Evolutionary conservation across 306 rosid species (phyloP), one percentile per base, ranked within the genome.

Genomic region (Vicia sativa): DNA sequence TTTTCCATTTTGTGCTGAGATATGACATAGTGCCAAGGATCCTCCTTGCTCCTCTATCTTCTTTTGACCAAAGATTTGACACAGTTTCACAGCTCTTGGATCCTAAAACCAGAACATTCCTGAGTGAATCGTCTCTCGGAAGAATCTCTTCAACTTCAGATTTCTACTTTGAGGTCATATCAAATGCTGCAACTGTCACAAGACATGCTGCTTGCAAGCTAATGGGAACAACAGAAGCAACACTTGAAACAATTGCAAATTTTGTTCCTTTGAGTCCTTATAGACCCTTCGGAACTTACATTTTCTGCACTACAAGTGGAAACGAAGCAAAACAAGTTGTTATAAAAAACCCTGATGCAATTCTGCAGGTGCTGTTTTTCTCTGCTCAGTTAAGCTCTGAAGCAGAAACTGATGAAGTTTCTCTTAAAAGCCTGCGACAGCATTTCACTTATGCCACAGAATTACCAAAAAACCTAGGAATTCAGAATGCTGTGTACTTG

Each of bases 281-380:
- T 21, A 87, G 79, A 42, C 93, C 98, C 41, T 93, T 88, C 44
- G 96, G 98, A 5, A 88, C 87, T 4, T 93, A 76, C 74, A 31
- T 84, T 63, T 82, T 88, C 77, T 75, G 81, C 78, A 83, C 82
- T 0, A 88, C 68, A 66, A 72, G 67, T 45, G 83, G 78, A 31
- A 80, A 65, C 11, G 53, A 65, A 34, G 78, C 77, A 14, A 80
- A 77, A 41, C 57, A 72, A 16, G 66, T 90, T 3, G 78, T 69
- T 15, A 48, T 85, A 15, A 74, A 23, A 23, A 86, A 87, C 71
- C 75, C 88, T 5, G 85, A 86, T 49, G 98, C 93, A 3, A 77
- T 86, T 79, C 64, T 86, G 68, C 98, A 93, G 54, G 68, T 86
- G 44, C 8, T 93, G 77, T 86, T 83, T 70, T 81, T 70, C 74